A percentile compares a stretch with the other conserved stretches of the same genome.
phyloP scores from a whole-genome alignment of 345 rosid species.

The Pistacia atlantica region DNA sequence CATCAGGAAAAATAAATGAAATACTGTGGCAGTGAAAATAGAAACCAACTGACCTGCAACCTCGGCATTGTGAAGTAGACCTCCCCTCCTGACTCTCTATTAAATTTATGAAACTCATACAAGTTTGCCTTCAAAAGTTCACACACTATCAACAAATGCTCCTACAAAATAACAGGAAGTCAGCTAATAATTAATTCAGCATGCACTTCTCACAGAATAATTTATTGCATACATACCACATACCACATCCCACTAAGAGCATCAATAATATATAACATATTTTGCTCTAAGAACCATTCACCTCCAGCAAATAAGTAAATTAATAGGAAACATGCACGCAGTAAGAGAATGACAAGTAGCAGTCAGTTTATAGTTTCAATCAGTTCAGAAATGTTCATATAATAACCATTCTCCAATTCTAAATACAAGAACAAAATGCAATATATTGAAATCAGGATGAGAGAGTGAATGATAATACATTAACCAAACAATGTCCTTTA shows the following conservation, averaged over 20 bases:
- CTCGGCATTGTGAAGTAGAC: conserved; percentile 99
- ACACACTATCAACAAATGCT: conserved; percentile 96
- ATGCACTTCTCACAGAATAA: background rate
- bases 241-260: background rate
- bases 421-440: background rate
- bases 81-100: conserved; percentile 97
- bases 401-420: background rate
- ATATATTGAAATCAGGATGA: background rate
- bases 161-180: conserved; percentile 49
- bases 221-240: background rate
- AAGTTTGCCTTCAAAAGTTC: conserved; percentile 99
- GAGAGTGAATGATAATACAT: background rate
- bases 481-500: background rate
- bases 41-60: conserved; percentile 69
- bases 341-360: background rate
- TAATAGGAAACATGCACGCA: background rate
- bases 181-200: conserved; percentile 17
- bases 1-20: conserved; percentile 14
- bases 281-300: background rate
- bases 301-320: background rate
- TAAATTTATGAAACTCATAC: conserved; percentile 96
- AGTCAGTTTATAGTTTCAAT: background rate
- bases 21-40: conserved; percentile 21
- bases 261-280: background rate
- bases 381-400: background rate